phyloP scores from a whole-genome alignment of 768 basidiomycete species.

The Steccherinum ochraceum region DNA sequence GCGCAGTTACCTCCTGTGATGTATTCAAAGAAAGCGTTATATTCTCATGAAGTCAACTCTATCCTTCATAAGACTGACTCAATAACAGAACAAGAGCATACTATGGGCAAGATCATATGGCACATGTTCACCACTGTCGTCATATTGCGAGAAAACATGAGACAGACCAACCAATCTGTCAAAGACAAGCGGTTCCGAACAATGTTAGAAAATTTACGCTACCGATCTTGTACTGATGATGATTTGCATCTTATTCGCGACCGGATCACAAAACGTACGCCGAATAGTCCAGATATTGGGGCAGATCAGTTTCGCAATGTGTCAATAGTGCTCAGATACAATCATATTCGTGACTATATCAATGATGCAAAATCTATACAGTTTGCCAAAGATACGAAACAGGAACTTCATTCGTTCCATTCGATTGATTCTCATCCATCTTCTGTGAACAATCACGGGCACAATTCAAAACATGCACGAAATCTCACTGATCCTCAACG shows the following conservation, averaged over 20 bases:
- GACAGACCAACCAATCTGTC: constrained; percentile 10
- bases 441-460: too few relatives aligned
- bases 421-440: neutral
- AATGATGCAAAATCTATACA: neutral
- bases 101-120: constrained; percentile 15
- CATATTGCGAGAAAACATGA: constrained; percentile 14
- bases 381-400: neutral
- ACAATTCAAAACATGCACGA: neutral
- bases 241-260: constrained; percentile 21
- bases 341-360: neutral
- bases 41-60: constrained; percentile 4
- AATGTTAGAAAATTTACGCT: constrained; percentile 32
- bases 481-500: neutral
- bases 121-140: constrained; percentile 14
- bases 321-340: neutral
- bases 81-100: constrained; percentile 1
- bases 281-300: neutral
- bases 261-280: neutral
- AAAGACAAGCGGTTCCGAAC: constrained; percentile 23
- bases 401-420: neutral
- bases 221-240: constrained; percentile 29
- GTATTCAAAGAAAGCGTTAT: constrained; percentile 11
- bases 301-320: neutral
- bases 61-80: neutral
- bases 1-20: constrained; percentile 25